Conservation (phyloP, 352 stramenopile species). For the Pythium chondricola region DNA sequence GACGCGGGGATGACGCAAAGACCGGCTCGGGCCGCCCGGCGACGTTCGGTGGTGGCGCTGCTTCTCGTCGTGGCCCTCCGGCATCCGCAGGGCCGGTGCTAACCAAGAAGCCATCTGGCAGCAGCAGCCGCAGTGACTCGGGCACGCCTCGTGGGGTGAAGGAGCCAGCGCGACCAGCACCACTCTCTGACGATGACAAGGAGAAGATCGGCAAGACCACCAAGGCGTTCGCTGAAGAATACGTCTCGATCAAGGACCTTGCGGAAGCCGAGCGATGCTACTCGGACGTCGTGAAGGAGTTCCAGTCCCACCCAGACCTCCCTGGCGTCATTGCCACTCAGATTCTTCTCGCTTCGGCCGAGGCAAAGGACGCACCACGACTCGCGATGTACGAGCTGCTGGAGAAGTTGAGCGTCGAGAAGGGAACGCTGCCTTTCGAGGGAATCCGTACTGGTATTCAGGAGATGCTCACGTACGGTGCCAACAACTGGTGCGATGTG, state of each 20-base stretch:
- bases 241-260: slow-evolving; percentile 65
- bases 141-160: background rate
- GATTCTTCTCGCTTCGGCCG: slow-evolving; percentile 50
- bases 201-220: slow-evolving; percentile 73
- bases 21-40: slow-evolving; percentile 25
- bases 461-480: slow-evolving; percentile 48
- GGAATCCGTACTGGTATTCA: slow-evolving; percentile 53
- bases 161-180: no score
- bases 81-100: slow-evolving; percentile 8
- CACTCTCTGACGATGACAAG: slow-evolving; percentile 52
- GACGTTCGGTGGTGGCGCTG: slow-evolving; percentile 15
- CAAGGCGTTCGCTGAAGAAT: slow-evolving; percentile 75
- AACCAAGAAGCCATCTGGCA: slow-evolving; percentile 3
- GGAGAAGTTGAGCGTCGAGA: slow-evolving; percentile 56
- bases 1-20: slow-evolving; percentile 9
- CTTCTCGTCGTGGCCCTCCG: slow-evolving; percentile 5
- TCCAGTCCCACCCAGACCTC: slow-evolving; percentile 55
- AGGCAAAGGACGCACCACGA: slow-evolving; percentile 52
- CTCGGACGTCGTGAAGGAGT: slow-evolving; percentile 56
- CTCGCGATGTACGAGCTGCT: slow-evolving; percentile 64
- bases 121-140: background rate
- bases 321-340: slow-evolving; percentile 47
- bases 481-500: slow-evolving; percentile 78
- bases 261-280: slow-evolving; percentile 62
- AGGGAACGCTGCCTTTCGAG: slow-evolving; percentile 46